Conservation (phyloP, 257 asterid species). For the Haberlea rhodopensis region DNA sequence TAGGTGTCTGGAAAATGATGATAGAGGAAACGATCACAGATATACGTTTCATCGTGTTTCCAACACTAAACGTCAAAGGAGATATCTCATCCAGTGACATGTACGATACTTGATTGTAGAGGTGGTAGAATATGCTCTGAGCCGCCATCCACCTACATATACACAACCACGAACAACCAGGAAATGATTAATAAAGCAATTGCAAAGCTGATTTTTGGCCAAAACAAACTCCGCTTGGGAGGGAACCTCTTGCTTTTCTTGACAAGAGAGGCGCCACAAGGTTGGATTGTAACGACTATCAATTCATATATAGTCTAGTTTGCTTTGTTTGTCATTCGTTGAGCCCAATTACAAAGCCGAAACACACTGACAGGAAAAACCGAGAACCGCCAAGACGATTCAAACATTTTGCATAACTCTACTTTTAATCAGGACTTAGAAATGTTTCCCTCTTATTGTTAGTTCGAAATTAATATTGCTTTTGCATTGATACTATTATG, state of each 20-base stretch:
- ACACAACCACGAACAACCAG: slow-evolving; percentile 29
- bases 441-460: no score
- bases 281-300: neutral
- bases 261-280: neutral
- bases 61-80: slow-evolving; percentile 91
- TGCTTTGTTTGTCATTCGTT: neutral
- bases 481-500: neutral
- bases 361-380: neutral
- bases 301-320: neutral
- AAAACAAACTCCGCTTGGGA: no score
- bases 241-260: neutral
- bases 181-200: slow-evolving; percentile 2
- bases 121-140: slow-evolving; percentile 90
- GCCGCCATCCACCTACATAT: slow-evolving; percentile 89
- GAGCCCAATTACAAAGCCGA: neutral
- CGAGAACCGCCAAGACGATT: neutral
- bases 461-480: neutral
- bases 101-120: slow-evolving; percentile 94
- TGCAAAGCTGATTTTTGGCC: no score
- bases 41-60: slow-evolving; percentile 95
- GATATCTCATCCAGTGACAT: slow-evolving; percentile 97
- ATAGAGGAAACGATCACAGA: slow-evolving; percentile 92
- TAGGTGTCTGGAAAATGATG: slow-evolving; percentile 88
- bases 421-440: neutral
- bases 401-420: neutral